Percentiles rank a stretch among this genome's conserved stretches.
These are phyloP conservation scores for Talaromyces verruculosus DNA, from an alignment of 2,329 filamentous ascomycete species.

Conservation along the genomic window DNA sequence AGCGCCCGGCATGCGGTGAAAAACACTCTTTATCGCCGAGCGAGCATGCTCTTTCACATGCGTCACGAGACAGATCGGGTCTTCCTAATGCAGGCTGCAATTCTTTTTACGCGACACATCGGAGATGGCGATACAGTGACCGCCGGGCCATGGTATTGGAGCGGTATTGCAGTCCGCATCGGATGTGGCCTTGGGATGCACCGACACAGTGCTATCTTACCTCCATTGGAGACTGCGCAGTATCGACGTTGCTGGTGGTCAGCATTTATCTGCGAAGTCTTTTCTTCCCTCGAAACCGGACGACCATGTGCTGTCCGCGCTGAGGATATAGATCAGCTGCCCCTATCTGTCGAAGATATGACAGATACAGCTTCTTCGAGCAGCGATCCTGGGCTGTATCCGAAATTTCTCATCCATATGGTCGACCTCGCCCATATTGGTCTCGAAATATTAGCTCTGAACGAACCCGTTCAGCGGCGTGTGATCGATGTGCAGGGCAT, in stretches of 20 bases:
- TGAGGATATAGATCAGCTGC: not conserved
- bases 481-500: not conserved
- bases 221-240: not conserved
- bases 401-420: not conserved
- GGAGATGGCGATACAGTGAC: conserved; percentile 27
- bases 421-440: not conserved
- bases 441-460: not conserved
- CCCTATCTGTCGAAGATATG: conserved; percentile 4
- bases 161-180: conserved; percentile 30
- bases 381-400: not conserved
- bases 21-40: conserved; percentile 29
- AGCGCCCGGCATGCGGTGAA: conserved; percentile 26
- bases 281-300: conserved; percentile 13
- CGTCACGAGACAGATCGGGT: conserved; percentile 31
- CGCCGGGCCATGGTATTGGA: conserved; percentile 31
- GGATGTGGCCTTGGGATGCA: conserved; percentile 32
- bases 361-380: conserved; percentile 3
- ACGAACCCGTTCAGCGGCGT: not conserved
- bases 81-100: conserved; percentile 29
- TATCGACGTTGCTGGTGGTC: conserved; percentile 19
- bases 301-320: conserved; percentile 13
- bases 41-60: conserved; percentile 30
- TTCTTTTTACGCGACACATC: conserved; percentile 32
- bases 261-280: conserved; percentile 15
- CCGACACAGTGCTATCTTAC: conserved; percentile 16